Conservation (phyloP, 305 asterid species). For the Euphrasia arctica region DNA sequence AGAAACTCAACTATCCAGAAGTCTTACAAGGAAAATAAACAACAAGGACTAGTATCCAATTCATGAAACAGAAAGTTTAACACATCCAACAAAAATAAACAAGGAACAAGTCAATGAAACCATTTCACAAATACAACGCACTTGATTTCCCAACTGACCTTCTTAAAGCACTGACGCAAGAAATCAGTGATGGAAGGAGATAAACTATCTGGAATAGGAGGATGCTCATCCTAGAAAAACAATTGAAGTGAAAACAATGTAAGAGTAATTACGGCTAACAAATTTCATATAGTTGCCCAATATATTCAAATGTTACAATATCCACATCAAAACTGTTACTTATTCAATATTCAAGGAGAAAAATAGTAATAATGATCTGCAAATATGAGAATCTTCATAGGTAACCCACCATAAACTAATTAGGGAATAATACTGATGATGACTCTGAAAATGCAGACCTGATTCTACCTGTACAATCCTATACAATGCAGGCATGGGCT, state of each 20-base stretch:
- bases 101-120: constrained; percentile 16
- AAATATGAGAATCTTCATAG: constrained; percentile 21
- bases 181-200: constrained; percentile 95
- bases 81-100: constrained; percentile 19
- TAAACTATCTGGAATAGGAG: constrained; percentile 96
- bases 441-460: constrained; percentile 23
- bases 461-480: constrained; percentile 90
- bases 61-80: constrained; percentile 7
- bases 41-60: constrained; percentile 8
- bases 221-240: constrained; percentile 82
- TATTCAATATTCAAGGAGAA: background rate
- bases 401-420: constrained; percentile 19
- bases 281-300: constrained; percentile 17
- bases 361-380: constrained; percentile 13
- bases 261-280: constrained; percentile 20
- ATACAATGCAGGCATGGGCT: constrained; percentile 99
- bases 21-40: constrained; percentile 1
- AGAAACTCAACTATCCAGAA: constrained; percentile 1
- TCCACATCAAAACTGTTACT: constrained; percentile 2
- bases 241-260: constrained; percentile 27
- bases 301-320: constrained; percentile 15
- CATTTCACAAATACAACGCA: constrained; percentile 14
- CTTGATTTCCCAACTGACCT: constrained; percentile 53
- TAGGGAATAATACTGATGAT: constrained; percentile 10
- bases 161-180: constrained; percentile 94